Evolutionary conservation across 2,329 filamentous ascomycete genomes (phyloP), one percentile per base, ranked within the genome.

Genomic region (Geoglossum cookeanum): DNA sequence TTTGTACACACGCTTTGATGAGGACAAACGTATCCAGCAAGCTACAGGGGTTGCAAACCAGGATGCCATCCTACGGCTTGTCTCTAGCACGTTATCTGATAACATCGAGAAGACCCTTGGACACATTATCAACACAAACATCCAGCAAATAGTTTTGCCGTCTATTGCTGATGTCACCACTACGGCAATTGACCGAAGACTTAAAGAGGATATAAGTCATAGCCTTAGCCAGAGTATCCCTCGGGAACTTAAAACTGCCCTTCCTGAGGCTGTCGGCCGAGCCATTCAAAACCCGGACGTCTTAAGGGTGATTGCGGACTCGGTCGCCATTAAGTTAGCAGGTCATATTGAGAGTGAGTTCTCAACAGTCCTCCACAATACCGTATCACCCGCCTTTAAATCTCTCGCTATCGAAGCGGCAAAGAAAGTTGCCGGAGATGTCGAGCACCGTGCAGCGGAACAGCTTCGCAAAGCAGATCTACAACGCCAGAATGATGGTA

Each of bases 41-140:
- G 79, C 79, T 55, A 75, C 80, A 17, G 75, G 77, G 44, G 73
- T 76, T 45, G 77, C 80, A n/a, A 81, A 83, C 65, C 82, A 85
- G 64, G 81, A 86, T 62, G 79, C 82, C 45, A 75, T 87, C 22
- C 74, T 87, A 48, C 79, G 80, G 32, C 69, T 86, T 56, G 79
- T 87, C 3, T 85, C 83, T 1, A 78, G 74, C 60, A 85, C 83
- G 2, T 69, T 87, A 49, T 80, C 79, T 9, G 81, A 84, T 59
- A 86, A 86, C 58, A 79, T 87, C 29, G 83, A 87, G 68, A 83
- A 85, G 64, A 86, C 87, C 27, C 76, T 96, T 42, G 76, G 81
- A 60, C 82, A 81, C 60, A 86, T 94, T 62, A 83, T 95, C 55
- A 79, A 80, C 52, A 77, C 81, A 53, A 85, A 85, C 67, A 87